Evolutionary conservation across 148 eudicot genomes (phyloP), one percentile per base, ranked within the genome.

Genomic region (Rhododendron griersonianum): DNA sequence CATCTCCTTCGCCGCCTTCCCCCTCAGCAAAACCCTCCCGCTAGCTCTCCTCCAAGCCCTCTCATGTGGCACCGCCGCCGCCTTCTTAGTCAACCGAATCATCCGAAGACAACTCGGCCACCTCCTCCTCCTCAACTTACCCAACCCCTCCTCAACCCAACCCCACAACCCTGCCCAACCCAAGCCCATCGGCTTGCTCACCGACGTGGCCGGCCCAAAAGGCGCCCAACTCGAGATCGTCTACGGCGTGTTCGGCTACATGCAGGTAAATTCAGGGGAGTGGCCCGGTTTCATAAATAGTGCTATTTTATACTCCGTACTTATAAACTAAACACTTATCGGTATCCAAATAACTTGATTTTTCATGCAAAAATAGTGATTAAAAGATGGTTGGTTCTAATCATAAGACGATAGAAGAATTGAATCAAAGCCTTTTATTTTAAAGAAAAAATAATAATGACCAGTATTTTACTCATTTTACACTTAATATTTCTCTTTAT

Each of bases 161-260:
- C 3, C 8, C 76, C 41, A 41, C 83, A 47, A 55, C 19, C 81
- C 78, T 16, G 50, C 81, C 76, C 41, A 23, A 45, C 88, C 77
- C n/a, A 95, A 94, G 81, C 88, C 84, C 88, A 86, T 93, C 11
- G 95, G 98, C 5, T 89, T 97, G 69, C 92, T 97, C 1, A 84
- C 96, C 0, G 98, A 95, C 0, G 85, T 97, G 48, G 98, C 96
- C 19, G 99, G 99, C 21, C 99, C 99, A 2, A 97, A 83, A 79
- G 99, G 99, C 69, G 89, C 98, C 47, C 98, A 97, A 85, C 84
- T 97, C 44, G 92, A 97, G 85, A 92, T 95, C 81, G 99, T 97
- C 11, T 95, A 97, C 83, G 98, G 98, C 11, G 98, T 97, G 2
- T 97, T 97, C 73, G 99, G 99, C 73, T 94, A 95, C 88, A 97